Evolutionary conservation across 2,329 filamentous ascomycete genomes (phyloP), one percentile per base, ranked within the genome.

Genomic region (Paecilomyces variotii): DNA sequence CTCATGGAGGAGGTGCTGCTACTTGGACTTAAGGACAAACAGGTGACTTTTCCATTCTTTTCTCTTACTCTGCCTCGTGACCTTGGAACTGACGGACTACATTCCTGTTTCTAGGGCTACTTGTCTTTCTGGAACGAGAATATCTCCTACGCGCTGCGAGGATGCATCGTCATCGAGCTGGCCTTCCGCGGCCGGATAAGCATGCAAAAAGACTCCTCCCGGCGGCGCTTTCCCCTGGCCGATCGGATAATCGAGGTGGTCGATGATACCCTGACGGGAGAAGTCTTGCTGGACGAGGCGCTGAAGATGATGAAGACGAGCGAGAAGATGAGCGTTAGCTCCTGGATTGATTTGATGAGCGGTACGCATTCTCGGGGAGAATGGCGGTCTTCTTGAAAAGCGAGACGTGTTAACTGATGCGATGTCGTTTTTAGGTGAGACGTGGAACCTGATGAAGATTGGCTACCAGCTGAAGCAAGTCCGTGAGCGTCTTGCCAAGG

Each of bases 41-140:
- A 99, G 86, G 91, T 96, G 79, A 32, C 30, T 5, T 72, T 82
- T 63, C 45, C n/a, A 45, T 4, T 58, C 19, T 19, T 19, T 19
- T 19, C 49, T 34, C 54, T 66, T 60, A 65, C 58, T 54, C n/a
- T 30, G 30, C 39, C 39, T 45, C 39, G 39, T 45, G 39, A 10
- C 45, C 51, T 55, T 25, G 19, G 28, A 27, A 30, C 28, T 27
- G 51, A 53, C 24, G n/a, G 30, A 26, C 7, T 58, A 52, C 54
- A 2, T 50, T 19, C 30, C 32, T 59, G 45, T 11, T 57, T 61
- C 56, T 72, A 96, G 91, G 94, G 94, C 65, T 97, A 99, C 73
- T 86, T 99, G 63, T 97, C 93, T 30, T 99, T 99, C 78, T 99
- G 94, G 94, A 99, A 99, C 78, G 94, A 99, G 78, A 99, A 99